These are phyloP conservation scores for Ophiostoma novo-ulmi DNA, from an alignment of 2,329 filamentous ascomycete genomes.

Conservation along the genomic window DNA sequence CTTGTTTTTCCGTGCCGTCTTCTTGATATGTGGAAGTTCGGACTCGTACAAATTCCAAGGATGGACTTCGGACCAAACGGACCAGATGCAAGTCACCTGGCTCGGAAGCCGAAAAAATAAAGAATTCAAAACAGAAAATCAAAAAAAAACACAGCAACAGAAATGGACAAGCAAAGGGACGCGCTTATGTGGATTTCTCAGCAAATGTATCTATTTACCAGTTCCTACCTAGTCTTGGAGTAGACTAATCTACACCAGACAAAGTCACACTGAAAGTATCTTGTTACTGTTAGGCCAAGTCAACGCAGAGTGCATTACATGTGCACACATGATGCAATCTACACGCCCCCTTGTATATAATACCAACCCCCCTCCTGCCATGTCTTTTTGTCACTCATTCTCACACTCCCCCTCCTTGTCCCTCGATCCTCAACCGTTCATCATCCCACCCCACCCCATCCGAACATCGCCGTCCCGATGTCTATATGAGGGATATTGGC, in stretches of 20 bases:
- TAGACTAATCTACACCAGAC: slow-evolving; percentile 5
- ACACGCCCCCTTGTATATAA: slow-evolving; percentile 8
- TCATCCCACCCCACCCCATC: background rate
- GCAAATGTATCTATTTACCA: slow-evolving; percentile 5
- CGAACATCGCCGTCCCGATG: background rate
- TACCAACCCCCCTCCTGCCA: background rate
- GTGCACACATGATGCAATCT: slow-evolving; percentile 10
- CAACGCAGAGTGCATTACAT: slow-evolving; percentile 4
- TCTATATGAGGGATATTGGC: slow-evolving; percentile 1
- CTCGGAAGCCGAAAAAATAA: background rate
- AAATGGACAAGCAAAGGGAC: slow-evolving; percentile 8
- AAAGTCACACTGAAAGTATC: background rate
- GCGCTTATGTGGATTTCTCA: slow-evolving; percentile 2
- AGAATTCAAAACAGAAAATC: slow-evolving; percentile 5
- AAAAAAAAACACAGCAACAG: background rate
- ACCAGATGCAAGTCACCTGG: background rate
- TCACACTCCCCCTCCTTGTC: background rate
- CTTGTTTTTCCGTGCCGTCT: background rate
- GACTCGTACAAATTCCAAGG: slow-evolving; percentile 10
- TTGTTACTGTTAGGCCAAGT: background rate
- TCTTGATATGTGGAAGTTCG: slow-evolving; percentile 3
- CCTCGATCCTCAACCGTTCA: background rate
- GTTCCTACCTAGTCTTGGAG: background rate
- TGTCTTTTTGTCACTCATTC: background rate
- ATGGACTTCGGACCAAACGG: slow-evolving; percentile 1